Conservation (phyloP, 164 flowering plant genomes). For the Kalanchoe fedtschenkoi region DNA sequence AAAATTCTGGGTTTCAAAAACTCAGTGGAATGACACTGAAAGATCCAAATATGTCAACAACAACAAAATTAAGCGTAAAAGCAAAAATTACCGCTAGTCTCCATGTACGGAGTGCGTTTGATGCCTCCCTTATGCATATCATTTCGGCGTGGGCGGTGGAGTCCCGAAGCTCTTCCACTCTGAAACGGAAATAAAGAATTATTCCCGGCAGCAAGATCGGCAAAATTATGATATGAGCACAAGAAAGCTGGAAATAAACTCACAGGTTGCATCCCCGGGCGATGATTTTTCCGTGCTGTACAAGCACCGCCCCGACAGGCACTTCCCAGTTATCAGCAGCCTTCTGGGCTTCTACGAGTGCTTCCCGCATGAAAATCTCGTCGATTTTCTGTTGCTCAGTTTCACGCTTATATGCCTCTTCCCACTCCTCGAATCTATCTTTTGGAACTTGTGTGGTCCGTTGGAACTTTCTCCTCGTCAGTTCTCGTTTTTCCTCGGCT, state of each 20-base stretch:
- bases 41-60: neutral
- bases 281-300: conserved; percentile 72
- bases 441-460: conserved; percentile 45
- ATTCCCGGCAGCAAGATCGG: neutral
- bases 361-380: conserved; percentile 93
- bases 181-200: conserved; percentile 19
- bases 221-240: neutral
- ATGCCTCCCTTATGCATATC: conserved; percentile 90
- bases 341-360: conserved; percentile 73
- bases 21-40: neutral
- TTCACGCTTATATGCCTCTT: conserved; percentile 73
- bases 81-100: conserved; percentile 78
- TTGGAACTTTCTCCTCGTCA: conserved; percentile 51
- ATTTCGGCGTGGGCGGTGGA: conserved; percentile 97
- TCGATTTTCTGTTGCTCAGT: conserved; percentile 61
- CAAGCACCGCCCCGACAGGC: conserved; percentile 95
- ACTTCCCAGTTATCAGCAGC: conserved; percentile 97
- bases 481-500: conserved; percentile 26
- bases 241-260: conserved; percentile 17
- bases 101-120: conserved; percentile 67
- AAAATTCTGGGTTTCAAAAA: too few relatives aligned
- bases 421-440: conserved; percentile 94
- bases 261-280: conserved; percentile 92
- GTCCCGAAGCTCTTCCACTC: conserved; percentile 87
- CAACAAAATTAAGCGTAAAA: neutral